Evolutionary conservation across 2,329 filamentous ascomycete species (phyloP).

Genomic region (Xylariales sp.): DNA sequence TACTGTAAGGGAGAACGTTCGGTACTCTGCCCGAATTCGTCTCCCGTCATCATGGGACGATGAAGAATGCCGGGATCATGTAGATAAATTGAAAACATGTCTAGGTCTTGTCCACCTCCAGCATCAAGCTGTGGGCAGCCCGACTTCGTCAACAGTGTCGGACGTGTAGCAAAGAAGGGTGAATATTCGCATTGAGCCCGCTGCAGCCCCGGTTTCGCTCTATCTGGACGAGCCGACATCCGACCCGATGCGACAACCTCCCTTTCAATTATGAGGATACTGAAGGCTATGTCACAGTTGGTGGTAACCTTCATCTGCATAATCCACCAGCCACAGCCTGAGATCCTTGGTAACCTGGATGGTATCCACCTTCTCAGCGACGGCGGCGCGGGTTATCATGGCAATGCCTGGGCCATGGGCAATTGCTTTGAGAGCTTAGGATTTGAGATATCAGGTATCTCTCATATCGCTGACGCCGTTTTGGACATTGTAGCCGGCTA

Average conservation of each 20-base stretch:
- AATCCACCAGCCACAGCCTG: slow-evolving; percentile 1
- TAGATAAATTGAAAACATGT: slow-evolving; percentile 1
- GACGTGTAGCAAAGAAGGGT: slow-evolving; percentile 3
- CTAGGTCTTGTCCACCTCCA: background rate
- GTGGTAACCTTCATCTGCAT: slow-evolving; percentile 2
- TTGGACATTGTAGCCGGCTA: background rate
- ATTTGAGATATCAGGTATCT: background rate
- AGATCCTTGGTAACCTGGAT: slow-evolving; percentile 3
- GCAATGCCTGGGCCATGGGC: background rate
- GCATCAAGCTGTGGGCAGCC: background rate
- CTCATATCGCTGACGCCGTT: slow-evolving; percentile 1
- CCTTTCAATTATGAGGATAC: slow-evolving; percentile 1
- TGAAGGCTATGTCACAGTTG: background rate
- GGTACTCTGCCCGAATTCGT: slow-evolving; percentile 1
- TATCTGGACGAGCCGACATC: slow-evolving; percentile 1
- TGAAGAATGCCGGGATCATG: background rate
- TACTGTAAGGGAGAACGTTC: slow-evolving; percentile 1
- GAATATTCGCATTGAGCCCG: slow-evolving; percentile 1
- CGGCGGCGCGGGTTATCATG: background rate
- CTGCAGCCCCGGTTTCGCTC: background rate
- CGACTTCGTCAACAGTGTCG: background rate
- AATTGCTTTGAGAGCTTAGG: background rate
- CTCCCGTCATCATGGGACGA: slow-evolving; percentile 1
- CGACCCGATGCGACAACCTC: slow-evolving; percentile 3
- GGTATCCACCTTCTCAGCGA: slow-evolving; percentile 1